Evolutionary conservation across 2,329 filamentous ascomycete species (phyloP), one percentile per base, ranked within the genome.

Genomic region (Curvularia hawaiiensis): DNA sequence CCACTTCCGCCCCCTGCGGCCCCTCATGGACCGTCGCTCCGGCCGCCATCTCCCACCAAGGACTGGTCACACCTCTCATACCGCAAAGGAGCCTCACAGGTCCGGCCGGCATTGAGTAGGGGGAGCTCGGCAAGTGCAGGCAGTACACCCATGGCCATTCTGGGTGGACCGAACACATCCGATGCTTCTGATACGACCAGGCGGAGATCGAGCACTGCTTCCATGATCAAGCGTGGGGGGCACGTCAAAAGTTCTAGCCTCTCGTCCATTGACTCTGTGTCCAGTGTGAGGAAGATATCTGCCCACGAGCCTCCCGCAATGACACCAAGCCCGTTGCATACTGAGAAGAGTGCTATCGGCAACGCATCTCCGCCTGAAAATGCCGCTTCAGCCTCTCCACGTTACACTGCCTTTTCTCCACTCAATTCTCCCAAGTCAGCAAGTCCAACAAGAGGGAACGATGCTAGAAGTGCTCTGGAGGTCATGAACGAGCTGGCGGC

Each of bases 401-500:
- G 61, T 7, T 59, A 56, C 24, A 66, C 69, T 30, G 50, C 61
- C 9, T 63, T 71, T 11, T 71, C 67, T 8, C 67, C 62, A 7
- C 52, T 72, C 9, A 62, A 63, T 1, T 73, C 73, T 28, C 71
- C 73, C 3, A 59, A 53, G n/a, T 59, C 62, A 16, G 81, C 83
- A 48, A 89, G 86, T 63, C 85, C 88, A 4, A 82, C 83, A 18
- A 90, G 84, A 74, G 82, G 81, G 47, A 80, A 73, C 30, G 79
- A 77, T 66, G 75, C 68, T 60, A 72, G 70, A 75, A 82, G 61
- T 70, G 67, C 80, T 1, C 71, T 84, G 16, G 86, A 89, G 54
- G 82, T 86, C 8, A 80, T 90, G 60, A 90, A 86, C 60, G 92
- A 96, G 59, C 82, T 92, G 7, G 92, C 95, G 11, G 85, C 90